Evolutionary conservation across 2,329 filamentous ascomycete genomes (phyloP), one percentile per base, ranked within the genome.

Genomic region (Lasiodiplodia sp.): DNA sequence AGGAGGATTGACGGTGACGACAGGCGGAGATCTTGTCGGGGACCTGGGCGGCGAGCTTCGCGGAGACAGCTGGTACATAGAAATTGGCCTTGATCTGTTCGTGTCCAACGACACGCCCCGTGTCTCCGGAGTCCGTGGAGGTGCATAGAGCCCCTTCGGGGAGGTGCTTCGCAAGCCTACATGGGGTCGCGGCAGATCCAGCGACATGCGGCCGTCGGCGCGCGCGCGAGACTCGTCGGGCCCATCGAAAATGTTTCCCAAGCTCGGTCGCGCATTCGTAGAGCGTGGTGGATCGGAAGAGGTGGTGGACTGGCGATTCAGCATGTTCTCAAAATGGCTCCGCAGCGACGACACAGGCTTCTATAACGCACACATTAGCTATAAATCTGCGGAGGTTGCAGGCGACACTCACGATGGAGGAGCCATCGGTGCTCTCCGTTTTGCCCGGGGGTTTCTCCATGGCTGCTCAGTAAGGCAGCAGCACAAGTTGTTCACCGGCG

Each of bases 341-440:
- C 90, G 87, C 70, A 96, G 84, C 64, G 92, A 94, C 64, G 92
- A 96, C 63, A 96, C 92, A 31, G 93, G 92, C 83, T 90, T 92
- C 91, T 93, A 51, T 16, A 47, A 28, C 31, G 2, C 34, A 21
- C 3, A 63, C 18, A 70, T 77, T 63, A 76, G 72, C 55, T 71
- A 52, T 44, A 31, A 66, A 55, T 68, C 47, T 60, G 37, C 40
- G 21, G 25, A 14, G 65, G 8, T 52, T 2, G 28, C 23, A 14
- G n/a, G 21, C 7, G n/a, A 31, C 38, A 79, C 89, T 79, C 80
- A 92, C 90, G 74, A 94, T 89, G 71, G 92, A 94, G 69, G 91
- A 91, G 82, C 87, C 91, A 84, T 94, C 92, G 69, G 89, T 89
- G 80, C 88, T 90, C 73, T 92, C 66, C 14, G 56, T 51, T 84